Conservation (phyloP, 1,139 yeast genomes). For the Geotrichum reessii region DNA sequence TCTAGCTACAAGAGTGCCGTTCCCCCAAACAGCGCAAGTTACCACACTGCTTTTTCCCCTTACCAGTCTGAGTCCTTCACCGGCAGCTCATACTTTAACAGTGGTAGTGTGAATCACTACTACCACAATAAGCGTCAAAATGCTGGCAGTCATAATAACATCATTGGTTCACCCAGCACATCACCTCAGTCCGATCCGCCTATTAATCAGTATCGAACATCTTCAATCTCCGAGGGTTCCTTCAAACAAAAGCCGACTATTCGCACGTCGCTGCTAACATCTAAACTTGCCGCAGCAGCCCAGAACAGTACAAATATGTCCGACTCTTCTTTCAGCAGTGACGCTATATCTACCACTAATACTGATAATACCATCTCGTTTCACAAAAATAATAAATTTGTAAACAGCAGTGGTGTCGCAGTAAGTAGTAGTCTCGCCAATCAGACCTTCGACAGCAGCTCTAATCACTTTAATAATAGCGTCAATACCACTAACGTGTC, state of each 20-base stretch:
- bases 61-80: constrained; percentile 7
- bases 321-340: constrained; percentile 14
- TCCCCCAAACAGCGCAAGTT: constrained; percentile 14
- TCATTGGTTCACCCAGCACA: constrained; percentile 3
- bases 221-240: constrained; percentile 8
- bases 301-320: constrained; percentile 29
- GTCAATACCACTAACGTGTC: neutral
- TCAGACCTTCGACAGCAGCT: constrained; percentile 8
- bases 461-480: neutral
- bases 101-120: neutral
- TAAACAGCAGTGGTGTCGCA: neutral
- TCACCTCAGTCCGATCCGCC: constrained; percentile 17
- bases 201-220: constrained; percentile 3
- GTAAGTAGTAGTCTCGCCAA: constrained; percentile 15
- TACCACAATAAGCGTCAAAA: constrained; percentile 2
- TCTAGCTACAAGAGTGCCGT: constrained; percentile 28
- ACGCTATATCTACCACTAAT: constrained; percentile 10
- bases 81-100: constrained; percentile 6
- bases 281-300: constrained; percentile 27
- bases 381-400: constrained; percentile 6
- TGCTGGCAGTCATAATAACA: constrained; percentile 7
- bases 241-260: constrained; percentile 14
- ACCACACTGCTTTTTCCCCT: constrained; percentile 16
- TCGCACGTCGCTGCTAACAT: constrained; percentile 23
- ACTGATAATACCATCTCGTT: constrained; percentile 1